Percentiles rank a stretch among this genome's conserved stretches.
Evolutionary conservation across 2,329 filamentous ascomycete genomes (phyloP).

Genomic region (Podosphaera fusca): DNA sequence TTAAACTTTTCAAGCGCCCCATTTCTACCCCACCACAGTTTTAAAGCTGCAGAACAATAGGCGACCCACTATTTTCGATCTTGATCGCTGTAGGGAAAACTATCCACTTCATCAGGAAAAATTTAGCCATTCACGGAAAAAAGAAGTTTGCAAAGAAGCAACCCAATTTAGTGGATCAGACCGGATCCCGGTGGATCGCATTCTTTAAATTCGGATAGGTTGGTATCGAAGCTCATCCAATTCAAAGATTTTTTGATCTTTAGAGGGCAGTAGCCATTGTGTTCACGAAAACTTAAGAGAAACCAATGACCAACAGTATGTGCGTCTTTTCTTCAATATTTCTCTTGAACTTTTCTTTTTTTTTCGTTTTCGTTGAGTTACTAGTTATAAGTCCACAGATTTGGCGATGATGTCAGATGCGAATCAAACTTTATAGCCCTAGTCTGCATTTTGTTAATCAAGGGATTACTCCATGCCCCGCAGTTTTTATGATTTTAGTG

Average conservation of each 20-base stretch:
- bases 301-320: neutral
- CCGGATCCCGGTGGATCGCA: neutral
- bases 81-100: neutral
- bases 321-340: neutral
- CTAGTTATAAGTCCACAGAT: neutral
- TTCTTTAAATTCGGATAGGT: neutral
- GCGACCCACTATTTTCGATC: neutral
- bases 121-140: neutral
- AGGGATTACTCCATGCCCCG: neutral
- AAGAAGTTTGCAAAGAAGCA: neutral
- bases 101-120: neutral
- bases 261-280: neutral
- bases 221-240: neutral
- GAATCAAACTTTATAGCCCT: neutral
- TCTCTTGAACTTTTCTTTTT: neutral
- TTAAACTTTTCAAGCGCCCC: neutral
- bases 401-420: neutral
- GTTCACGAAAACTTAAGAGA: neutral
- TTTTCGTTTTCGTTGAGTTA: neutral
- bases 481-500: neutral
- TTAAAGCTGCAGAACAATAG: neutral
- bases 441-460: neutral
- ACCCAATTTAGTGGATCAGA: neutral
- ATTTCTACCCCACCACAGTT: neutral
- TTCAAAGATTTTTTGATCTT: neutral